Percentiles rank a stretch among this genome's conserved stretches.
Conservation (phyloP, 257 asterid genomes). For the Rehmannia glutinosa region DNA sequence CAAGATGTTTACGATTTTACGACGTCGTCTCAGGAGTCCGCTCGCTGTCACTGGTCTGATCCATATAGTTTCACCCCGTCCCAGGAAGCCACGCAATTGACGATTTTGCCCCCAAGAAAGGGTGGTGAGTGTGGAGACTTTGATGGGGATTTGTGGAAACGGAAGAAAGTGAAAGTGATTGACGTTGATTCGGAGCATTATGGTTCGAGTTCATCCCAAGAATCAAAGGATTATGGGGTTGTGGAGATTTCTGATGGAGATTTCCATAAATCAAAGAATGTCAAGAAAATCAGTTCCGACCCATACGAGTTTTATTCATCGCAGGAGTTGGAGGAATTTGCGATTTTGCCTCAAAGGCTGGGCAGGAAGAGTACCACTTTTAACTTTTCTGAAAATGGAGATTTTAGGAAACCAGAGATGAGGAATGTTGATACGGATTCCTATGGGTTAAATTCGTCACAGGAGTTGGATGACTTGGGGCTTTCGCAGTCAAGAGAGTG, state of each 20-base stretch:
- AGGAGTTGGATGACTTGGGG: conserved; percentile 43
- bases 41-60: conserved; percentile 38
- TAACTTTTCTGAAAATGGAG: conserved; percentile 34
- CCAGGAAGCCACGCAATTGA: conserved; percentile 21
- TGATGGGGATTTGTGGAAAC: conserved; percentile 15
- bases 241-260: background rate
- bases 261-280: background rate
- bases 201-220: conserved; percentile 35
- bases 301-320: conserved; percentile 28
- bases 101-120: conserved; percentile 8
- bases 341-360: conserved; percentile 27
- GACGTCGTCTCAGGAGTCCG: conserved; percentile 51
- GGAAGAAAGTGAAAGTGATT: conserved; percentile 19
- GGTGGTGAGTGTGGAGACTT: conserved; percentile 4
- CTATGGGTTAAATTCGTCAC: conserved; percentile 37
- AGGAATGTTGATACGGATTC: conserved; percentile 39
- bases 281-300: conserved; percentile 12
- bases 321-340: conserved; percentile 31
- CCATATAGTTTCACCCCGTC: conserved; percentile 27
- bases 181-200: background rate
- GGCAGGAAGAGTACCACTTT: conserved; percentile 27
- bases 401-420: conserved; percentile 38
- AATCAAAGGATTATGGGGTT: conserved; percentile 23
- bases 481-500: conserved; percentile 24
- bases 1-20: conserved; percentile 54